Conservation (phyloP, 306 rosid species). For the Malus asiatica region DNA sequence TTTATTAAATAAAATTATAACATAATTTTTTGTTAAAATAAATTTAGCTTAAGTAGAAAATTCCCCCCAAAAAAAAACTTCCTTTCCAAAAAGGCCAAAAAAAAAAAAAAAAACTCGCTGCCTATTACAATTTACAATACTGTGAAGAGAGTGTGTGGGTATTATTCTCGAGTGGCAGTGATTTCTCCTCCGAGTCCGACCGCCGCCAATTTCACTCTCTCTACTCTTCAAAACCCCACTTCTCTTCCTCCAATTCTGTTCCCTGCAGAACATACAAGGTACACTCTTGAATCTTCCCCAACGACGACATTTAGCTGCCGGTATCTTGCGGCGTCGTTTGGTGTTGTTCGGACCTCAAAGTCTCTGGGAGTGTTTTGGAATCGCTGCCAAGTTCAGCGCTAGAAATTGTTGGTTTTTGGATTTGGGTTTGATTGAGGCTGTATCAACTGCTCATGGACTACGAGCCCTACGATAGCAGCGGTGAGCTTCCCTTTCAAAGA, state of each 20-base stretch:
- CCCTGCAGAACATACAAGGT: background rate
- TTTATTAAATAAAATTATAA: no score
- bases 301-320: background rate
- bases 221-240: background rate
- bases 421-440: background rate
- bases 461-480: conserved; percentile 95
- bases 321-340: background rate
- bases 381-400: background rate
- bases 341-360: background rate
- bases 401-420: background rate
- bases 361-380: background rate
- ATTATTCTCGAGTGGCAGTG: background rate
- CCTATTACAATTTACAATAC: no score
- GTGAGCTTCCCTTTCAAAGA: conserved; percentile 35
- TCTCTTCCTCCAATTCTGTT: background rate
- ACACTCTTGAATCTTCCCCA: background rate
- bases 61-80: no score
- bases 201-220: background rate
- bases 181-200: background rate
- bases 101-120: no score
- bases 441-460: conserved; percentile 80
- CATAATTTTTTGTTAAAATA: no score
- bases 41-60: no score
- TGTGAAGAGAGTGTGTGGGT: no score
- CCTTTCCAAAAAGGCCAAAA: no score